These are phyloP conservation scores for Eucalyptus curtisii DNA, from an alignment of 345 rosid species.

Conservation along the genomic window DNA sequence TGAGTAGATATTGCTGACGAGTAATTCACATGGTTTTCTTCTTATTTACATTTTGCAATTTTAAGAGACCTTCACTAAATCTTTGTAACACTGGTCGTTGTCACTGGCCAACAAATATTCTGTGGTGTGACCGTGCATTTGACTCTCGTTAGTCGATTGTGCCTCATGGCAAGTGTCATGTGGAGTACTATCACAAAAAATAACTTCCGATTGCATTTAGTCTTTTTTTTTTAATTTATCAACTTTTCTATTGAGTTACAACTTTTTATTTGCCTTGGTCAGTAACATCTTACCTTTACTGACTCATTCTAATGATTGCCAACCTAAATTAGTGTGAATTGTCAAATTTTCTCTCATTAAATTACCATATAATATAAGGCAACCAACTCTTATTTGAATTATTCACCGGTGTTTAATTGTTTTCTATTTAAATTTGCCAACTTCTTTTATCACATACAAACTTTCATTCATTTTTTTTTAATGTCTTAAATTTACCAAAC, in stretches of 20 bases:
- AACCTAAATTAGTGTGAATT: neutral
- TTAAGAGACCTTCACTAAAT: neutral
- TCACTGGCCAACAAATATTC: neutral
- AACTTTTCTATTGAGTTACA: neutral
- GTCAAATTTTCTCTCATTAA: neutral
- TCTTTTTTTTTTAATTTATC: neutral
- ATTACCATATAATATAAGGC: neutral
- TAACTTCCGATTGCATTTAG: neutral
- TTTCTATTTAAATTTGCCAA: neutral
- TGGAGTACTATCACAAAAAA: neutral
- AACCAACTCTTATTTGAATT: neutral
- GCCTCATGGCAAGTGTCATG: neutral
- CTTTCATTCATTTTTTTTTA: neutral
- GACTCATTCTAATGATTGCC: neutral
- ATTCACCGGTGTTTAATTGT: neutral
- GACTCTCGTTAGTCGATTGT: neutral
- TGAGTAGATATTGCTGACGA: rapidly evolving
- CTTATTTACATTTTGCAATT: neutral
- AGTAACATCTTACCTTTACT: neutral
- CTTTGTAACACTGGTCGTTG: neutral
- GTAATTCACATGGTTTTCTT: neutral
- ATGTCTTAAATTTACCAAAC: neutral
- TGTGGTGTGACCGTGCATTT: neutral
- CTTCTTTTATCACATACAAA: neutral
- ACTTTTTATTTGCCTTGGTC: neutral